These are phyloP conservation scores for Cryphonectria nitschkei DNA, from an alignment of 2,329 filamentous ascomycete species.

Conservation along the genomic window DNA sequence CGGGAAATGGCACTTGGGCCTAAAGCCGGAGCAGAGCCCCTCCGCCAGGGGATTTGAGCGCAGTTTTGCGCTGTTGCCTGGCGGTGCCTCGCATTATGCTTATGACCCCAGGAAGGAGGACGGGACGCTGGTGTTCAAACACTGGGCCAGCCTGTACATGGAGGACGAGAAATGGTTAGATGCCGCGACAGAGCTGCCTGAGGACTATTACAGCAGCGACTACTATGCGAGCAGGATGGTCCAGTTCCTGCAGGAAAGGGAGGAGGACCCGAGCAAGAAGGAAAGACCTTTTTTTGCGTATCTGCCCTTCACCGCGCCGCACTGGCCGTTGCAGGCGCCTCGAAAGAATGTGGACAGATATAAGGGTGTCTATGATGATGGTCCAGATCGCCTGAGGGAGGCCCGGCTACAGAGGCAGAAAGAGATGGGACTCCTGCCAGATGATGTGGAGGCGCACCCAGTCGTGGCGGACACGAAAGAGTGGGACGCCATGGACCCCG, in stretches of 20 bases:
- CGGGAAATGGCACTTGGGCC: constrained; percentile 45
- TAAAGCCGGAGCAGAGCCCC: constrained; percentile 60
- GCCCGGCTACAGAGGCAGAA: constrained; percentile 58
- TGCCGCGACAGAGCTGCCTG: constrained; percentile 47
- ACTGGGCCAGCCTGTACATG: constrained; percentile 45
- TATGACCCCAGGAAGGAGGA: constrained; percentile 48
- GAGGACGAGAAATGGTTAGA: constrained; percentile 44
- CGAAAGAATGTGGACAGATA: constrained; percentile 60
- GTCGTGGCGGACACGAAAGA: constrained; percentile 53
- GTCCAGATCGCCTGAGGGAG: constrained; percentile 58
- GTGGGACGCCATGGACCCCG: constrained; percentile 51
- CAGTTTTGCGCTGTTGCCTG: constrained; percentile 63
- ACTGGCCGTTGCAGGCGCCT: constrained; percentile 66
- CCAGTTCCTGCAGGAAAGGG: constrained; percentile 53
- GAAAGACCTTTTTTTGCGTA: constrained; percentile 61
- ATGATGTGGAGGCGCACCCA: constrained; percentile 54
- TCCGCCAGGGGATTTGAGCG: constrained; percentile 61
- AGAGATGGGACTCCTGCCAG: constrained; percentile 57
- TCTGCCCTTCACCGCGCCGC: constrained; percentile 63
- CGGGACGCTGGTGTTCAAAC: constrained; percentile 22
- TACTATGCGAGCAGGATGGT: constrained; percentile 57
- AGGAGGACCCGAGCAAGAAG: constrained; percentile 38
- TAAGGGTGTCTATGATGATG: constrained; percentile 63
- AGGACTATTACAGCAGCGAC: constrained; percentile 57
- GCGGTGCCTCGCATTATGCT: constrained; percentile 59